Percentiles rank a stretch among this genome's conserved stretches.
Conservation (phyloP, 2,329 filamentous ascomycete species). For the Venturia effusa region DNA sequence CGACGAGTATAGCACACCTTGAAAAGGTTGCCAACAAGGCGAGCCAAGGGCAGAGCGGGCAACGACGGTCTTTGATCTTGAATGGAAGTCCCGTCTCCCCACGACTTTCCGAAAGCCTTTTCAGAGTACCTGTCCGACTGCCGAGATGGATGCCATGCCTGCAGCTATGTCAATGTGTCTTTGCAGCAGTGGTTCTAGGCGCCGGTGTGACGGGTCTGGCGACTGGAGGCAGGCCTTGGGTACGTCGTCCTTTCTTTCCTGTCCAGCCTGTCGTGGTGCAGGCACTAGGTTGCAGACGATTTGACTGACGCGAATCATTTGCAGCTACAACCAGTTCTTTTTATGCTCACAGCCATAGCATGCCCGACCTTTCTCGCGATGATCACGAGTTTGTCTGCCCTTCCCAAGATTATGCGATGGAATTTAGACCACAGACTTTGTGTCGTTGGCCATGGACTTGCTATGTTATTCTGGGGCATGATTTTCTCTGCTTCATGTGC, state of each 20-base stretch:
- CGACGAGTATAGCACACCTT: background rate
- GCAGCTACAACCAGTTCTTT: background rate
- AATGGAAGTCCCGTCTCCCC: background rate
- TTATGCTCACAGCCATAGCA: background rate
- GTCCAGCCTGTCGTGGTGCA: background rate
- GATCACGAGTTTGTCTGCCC: background rate
- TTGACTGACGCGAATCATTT: background rate
- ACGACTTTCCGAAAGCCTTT: background rate
- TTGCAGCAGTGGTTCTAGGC: background rate
- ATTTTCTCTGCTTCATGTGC: background rate
- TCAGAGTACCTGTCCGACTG: background rate
- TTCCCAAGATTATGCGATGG: constrained; percentile 1
- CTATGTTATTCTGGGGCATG: background rate
- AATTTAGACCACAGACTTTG: background rate
- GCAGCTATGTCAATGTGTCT: background rate
- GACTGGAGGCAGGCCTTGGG: background rate
- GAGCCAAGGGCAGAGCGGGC: background rate
- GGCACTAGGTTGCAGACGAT: no score
- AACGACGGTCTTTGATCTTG: background rate
- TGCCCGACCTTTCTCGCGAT: background rate
- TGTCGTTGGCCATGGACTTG: background rate
- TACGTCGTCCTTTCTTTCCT: background rate
- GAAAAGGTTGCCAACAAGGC: background rate
- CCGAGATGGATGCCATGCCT: background rate
- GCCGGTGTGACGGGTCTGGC: background rate